These are phyloP conservation scores for Calonectria montana DNA, from an alignment of 2,329 filamentous ascomycete genomes.

Conservation along the genomic window DNA sequence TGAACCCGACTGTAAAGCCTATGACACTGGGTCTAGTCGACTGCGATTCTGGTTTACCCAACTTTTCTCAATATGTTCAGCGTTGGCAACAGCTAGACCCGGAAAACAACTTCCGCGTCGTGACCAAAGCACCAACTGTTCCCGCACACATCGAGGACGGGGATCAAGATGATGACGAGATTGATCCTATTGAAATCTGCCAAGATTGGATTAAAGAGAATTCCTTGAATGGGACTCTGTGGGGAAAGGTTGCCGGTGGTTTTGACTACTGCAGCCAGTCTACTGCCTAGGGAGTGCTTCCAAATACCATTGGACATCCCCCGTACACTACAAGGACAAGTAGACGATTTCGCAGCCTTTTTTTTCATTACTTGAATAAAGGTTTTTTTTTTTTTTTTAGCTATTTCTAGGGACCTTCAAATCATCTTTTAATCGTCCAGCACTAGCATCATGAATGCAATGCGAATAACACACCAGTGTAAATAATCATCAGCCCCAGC, in stretches of 20 bases:
- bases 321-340: too few relatives aligned
- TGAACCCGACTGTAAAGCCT: not conserved
- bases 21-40: constrained; percentile 18
- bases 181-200: not conserved
- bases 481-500: too few relatives aligned
- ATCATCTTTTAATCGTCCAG: too few relatives aligned
- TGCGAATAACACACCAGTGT: too few relatives aligned
- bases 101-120: not conserved
- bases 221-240: constrained; percentile 17
- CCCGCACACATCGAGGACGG: not conserved
- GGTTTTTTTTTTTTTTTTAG: too few relatives aligned
- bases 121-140: not conserved
- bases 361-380: too few relatives aligned
- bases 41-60: not conserved
- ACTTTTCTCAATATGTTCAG: not conserved
- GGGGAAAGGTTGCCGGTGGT: constrained; percentile 8
- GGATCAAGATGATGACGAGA: not conserved
- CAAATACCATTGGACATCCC: not conserved
- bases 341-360: too few relatives aligned
- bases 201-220: constrained; percentile 22
- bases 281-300: not conserved
- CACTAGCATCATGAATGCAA: too few relatives aligned
- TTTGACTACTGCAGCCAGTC: not conserved
- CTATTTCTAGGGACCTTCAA: too few relatives aligned
- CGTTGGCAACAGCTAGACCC: constrained; percentile 20